Percentiles rank a stretch among this genome's conserved stretches.
phyloP scores from a whole-genome alignment of 495 filamentous ascomycete species.

The Evernia prunastri region DNA sequence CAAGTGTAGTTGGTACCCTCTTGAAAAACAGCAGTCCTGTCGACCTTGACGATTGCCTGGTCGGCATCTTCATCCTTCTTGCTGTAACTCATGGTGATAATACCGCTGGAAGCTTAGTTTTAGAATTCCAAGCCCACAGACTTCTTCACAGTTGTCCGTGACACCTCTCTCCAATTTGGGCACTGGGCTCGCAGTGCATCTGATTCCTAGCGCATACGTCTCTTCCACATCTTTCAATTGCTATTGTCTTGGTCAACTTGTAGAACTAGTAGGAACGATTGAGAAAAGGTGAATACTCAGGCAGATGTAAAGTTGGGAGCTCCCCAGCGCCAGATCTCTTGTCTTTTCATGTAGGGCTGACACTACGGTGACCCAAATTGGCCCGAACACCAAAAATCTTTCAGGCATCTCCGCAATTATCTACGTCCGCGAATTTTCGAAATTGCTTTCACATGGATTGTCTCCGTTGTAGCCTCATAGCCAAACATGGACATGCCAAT shows the following conservation, averaged over 20 bases:
- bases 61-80: constrained; percentile 99
- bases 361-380: neutral
- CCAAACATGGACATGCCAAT: constrained; percentile 61
- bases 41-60: constrained; percentile 86
- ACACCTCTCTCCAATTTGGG: neutral
- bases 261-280: neutral
- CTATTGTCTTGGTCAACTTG: neutral
- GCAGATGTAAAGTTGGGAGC: neutral
- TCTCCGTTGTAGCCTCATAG: neutral
- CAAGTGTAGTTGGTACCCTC: constrained; percentile 62
- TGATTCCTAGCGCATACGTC: neutral
- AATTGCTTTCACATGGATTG: neutral
- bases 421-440: neutral
- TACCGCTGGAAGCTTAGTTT: neutral
- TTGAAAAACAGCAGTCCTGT: constrained; percentile 97
- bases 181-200: constrained; percentile 1
- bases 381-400: neutral
- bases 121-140: constrained; percentile 9
- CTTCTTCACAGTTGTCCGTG: neutral
- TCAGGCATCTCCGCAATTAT: neutral
- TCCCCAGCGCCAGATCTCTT: constrained; percentile 16
- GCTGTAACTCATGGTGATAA: constrained; percentile 75
- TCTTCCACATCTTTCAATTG: neutral
- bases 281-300: neutral
- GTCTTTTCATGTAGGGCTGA: constrained; percentile 4